These are phyloP conservation scores for Xeromyces bisporus DNA, from an alignment of 495 filamentous ascomycete species.

Conservation along the genomic window DNA sequence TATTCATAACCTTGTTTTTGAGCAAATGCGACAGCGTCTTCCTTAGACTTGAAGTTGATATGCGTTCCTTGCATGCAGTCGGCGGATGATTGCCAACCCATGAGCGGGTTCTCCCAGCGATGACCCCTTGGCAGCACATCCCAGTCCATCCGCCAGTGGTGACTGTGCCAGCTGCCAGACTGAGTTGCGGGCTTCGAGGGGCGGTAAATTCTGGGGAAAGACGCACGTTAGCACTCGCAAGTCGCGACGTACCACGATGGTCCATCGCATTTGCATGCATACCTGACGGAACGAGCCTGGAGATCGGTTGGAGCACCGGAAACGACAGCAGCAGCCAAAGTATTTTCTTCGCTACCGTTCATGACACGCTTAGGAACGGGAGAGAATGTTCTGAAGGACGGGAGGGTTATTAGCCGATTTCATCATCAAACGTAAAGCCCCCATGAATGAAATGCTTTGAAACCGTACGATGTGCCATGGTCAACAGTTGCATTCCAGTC, in stretches of 20 bases:
- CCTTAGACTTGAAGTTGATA: slow-evolving; percentile 80
- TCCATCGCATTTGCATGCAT: slow-evolving; percentile 11
- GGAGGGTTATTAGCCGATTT: slow-evolving; percentile 10
- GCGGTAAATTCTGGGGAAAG: slow-evolving; percentile 58
- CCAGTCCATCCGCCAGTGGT: slow-evolving; percentile 98
- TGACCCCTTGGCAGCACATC: slow-evolving; percentile 75
- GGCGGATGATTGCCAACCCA: slow-evolving; percentile 94
- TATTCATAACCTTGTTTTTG: slow-evolving; percentile 99
- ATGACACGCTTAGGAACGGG: slow-evolving; percentile 76
- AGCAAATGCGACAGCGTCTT: slow-evolving; percentile 87
- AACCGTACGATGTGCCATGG: slow-evolving; percentile 60
- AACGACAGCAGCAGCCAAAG: slow-evolving; percentile 64
- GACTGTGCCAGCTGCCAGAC: slow-evolving; percentile 65
- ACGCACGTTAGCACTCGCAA: slow-evolving; percentile 10
- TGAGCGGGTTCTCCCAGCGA: slow-evolving; percentile 94
- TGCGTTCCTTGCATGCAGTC: slow-evolving; percentile 86
- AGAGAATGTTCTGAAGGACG: slow-evolving; percentile 54
- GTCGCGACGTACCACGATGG: neutral
- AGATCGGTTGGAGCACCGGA: slow-evolving; percentile 89
- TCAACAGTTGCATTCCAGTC: slow-evolving; percentile 66
- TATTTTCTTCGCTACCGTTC: slow-evolving; percentile 72
- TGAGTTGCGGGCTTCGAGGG: slow-evolving; percentile 86
- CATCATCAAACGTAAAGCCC: neutral
- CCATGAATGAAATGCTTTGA: neutral
- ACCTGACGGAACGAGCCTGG: slow-evolving; percentile 87